Evolutionary conservation across 805 yeast species (phyloP).

Genomic region (Metschnikowia picachoensis): DNA sequence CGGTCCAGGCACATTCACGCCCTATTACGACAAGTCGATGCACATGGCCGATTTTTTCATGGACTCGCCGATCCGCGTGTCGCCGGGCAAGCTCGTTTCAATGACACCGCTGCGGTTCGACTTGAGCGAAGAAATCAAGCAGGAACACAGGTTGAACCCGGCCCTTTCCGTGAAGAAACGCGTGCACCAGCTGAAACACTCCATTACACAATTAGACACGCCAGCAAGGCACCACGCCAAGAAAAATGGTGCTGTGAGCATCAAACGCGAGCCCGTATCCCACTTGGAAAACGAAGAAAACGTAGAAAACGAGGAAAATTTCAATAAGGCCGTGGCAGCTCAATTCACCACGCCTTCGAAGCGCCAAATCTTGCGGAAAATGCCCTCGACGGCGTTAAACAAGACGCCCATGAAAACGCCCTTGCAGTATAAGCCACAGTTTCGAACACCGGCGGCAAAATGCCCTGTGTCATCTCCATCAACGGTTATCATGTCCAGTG

Average conservation of each 20-base stretch:
- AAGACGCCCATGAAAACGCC: conserved; percentile 16
- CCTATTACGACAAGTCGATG: conserved; percentile 39
- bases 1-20: conserved; percentile 31
- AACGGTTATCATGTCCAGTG: conserved; percentile 38
- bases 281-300: conserved; percentile 17
- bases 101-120: conserved; percentile 40
- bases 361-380: conserved; percentile 23
- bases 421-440: conserved; percentile 7
- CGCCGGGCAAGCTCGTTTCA: conserved; percentile 34
- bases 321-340: conserved; percentile 2
- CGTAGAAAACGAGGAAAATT: conserved; percentile 7
- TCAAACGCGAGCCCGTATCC: conserved; percentile 2
- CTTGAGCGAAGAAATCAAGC: conserved; percentile 7
- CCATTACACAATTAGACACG: conserved; percentile 35
- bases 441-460: conserved; percentile 32
- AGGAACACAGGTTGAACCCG: conserved; percentile 15
- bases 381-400: conserved; percentile 14
- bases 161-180: conserved; percentile 18
- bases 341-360: conserved; percentile 34
- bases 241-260: conserved; percentile 15
- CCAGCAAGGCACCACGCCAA: conserved; percentile 36
- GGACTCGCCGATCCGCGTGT: conserved; percentile 39
- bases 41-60: conserved; percentile 42
- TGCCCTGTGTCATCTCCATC: conserved; percentile 37
- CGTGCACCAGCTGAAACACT: conserved; percentile 21